phyloP scores from a whole-genome alignment of 768 basidiomycete species.

The Macrolepiota albuminosa region DNA sequence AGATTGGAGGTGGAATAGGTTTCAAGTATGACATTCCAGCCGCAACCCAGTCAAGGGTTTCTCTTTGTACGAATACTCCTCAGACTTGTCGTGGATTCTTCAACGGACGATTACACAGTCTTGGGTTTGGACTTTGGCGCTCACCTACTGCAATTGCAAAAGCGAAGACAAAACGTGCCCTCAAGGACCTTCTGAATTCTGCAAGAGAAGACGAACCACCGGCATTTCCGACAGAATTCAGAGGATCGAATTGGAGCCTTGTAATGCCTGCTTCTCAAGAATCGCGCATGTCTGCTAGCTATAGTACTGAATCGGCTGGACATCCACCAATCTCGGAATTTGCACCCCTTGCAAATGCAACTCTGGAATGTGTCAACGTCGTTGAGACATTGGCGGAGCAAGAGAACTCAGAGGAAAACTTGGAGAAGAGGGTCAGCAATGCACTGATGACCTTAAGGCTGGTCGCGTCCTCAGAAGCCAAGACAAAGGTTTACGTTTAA shows the following conservation, averaged over 20 bases:
- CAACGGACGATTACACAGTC: slow-evolving; percentile 6
- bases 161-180: slow-evolving; percentile 9
- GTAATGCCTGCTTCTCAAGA: slow-evolving; percentile 6
- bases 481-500: background rate
- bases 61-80: slow-evolving; percentile 17
- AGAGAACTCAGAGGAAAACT: slow-evolving; percentile 2
- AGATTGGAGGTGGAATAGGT: slow-evolving; percentile 49
- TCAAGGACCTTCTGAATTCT: slow-evolving; percentile 4
- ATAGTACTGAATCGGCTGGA: background rate
- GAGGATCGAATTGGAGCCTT: slow-evolving; percentile 16
- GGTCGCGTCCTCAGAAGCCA: slow-evolving; percentile 6
- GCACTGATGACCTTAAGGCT: slow-evolving; percentile 15
- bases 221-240: slow-evolving; percentile 6
- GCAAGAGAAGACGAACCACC: background rate
- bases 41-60: slow-evolving; percentile 20
- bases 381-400: background rate
- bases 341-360: slow-evolving; percentile 5
- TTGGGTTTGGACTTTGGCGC: slow-evolving; percentile 13
- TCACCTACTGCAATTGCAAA: slow-evolving; percentile 11
- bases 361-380: background rate
- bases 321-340: slow-evolving; percentile 8
- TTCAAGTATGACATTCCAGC: slow-evolving; percentile 36
- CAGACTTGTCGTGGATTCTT: slow-evolving; percentile 16
- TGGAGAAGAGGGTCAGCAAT: background rate
- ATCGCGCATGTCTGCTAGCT: background rate